Evolutionary conservation across 495 filamentous ascomycete species (phyloP), one percentile per base, ranked within the genome.

Genomic region (Aspergillus heteromorphus): DNA sequence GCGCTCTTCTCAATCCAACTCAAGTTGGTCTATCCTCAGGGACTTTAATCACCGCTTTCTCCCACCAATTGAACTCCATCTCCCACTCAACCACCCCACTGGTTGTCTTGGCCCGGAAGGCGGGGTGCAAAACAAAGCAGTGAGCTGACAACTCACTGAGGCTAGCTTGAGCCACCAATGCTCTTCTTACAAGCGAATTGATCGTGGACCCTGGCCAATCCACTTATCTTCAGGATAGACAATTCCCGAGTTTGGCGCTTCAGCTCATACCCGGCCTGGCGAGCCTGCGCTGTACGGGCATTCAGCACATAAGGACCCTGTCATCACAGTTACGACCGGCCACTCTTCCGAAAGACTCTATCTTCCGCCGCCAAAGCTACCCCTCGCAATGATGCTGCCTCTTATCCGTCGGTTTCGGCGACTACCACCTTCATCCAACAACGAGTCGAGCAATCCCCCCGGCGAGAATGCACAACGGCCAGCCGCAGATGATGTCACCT

Each of bases 391-490:
- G 43, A 47, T 47, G 43, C 43, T 47, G 9, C 43, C 43, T 16
- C 29, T 47, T 16, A 20, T 47, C 21, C 43, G 27, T 29, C 55
- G 49, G 21, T 31, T 57, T 30, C 17, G 43, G 27, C 14, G 43
- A 27, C 43, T 2, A 27, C 23, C 21, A 29, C 8, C 27, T 14
- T 13, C 21, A 6, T 4, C 43, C 23, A 43, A 56, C 25, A 42
- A 42, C 19, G 52, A 30, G 42, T 38, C 13, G 25, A 51, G n/a
- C 30, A 41, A 16, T 31, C 29, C 16, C 25, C 7, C 23, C 4
- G 16, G 16, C 30, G 43, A 36, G 9, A 38, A 40, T 25, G n/a
- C 29, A 19, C 27, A 53, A 29, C 17, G 6, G 20, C 16, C 13
- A 13, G 4, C 13, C 13, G 34, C 5, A 36, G 47, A 56, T 4